phyloP scores from a whole-genome alignment of 768 basidiomycete species.

The Termitomyces sp. region DNA sequence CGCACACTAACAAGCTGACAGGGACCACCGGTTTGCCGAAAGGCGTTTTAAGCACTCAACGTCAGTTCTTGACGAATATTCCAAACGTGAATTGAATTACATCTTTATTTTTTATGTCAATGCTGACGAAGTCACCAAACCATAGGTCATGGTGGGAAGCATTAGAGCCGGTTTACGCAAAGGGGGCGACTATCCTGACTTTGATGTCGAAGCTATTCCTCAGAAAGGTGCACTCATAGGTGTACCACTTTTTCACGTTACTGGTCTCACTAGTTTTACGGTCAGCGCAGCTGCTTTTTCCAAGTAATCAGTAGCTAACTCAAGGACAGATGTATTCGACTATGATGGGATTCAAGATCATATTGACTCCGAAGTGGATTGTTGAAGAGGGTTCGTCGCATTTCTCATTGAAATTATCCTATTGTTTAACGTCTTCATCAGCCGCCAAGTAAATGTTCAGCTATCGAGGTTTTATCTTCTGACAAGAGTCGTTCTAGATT shows the following conservation, averaged over 20 bases:
- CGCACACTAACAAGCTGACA: conserved; percentile 3
- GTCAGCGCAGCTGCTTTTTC: conserved; percentile 19
- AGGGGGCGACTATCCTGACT: conserved; percentile 34
- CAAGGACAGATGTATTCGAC: conserved; percentile 44
- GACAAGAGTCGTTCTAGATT: conserved; percentile 23
- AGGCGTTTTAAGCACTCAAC: conserved; percentile 61
- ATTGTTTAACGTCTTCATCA: conserved; percentile 11
- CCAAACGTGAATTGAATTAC: conserved; percentile 36
- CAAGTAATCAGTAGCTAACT: neutral
- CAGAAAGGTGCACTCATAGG: conserved; percentile 47
- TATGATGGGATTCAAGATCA: conserved; percentile 47
- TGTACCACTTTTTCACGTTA: conserved; percentile 69
- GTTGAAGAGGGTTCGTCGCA: conserved; percentile 43
- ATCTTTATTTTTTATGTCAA: neutral
- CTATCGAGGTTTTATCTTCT: neutral
- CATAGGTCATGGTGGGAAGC: conserved; percentile 38
- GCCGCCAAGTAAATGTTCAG: conserved; percentile 20
- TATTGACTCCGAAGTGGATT: conserved; percentile 52
- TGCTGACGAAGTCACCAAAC: neutral
- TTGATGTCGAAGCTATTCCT: conserved; percentile 27
- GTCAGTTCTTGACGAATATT: conserved; percentile 55
- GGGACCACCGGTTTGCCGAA: conserved; percentile 57
- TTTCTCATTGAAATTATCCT: neutral
- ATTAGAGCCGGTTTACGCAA: conserved; percentile 39
- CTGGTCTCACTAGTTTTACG: conserved; percentile 47